phyloP scores from a whole-genome alignment of 1,284 basidiomycete genomes.

The Tylopilus sp. region DNA sequence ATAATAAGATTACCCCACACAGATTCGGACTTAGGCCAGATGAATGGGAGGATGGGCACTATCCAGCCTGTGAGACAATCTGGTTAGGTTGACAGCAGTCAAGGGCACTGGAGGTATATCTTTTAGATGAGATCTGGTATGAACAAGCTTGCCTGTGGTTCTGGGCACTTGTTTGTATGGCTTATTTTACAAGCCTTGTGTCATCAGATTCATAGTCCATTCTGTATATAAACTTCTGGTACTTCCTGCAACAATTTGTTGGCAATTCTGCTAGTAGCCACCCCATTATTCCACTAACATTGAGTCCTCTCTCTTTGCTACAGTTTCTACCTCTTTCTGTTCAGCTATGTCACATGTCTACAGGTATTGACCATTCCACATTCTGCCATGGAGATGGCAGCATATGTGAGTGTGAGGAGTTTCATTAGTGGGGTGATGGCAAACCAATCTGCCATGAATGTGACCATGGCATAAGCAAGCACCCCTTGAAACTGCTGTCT shows the following conservation, averaged over 20 bases:
- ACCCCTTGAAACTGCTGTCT: no score
- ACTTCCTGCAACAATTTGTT: no score
- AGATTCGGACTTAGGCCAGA: background rate
- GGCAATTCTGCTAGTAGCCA: no score
- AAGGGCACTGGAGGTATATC: background rate
- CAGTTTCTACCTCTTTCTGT: no score
- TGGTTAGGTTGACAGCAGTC: background rate
- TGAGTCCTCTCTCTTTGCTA: no score
- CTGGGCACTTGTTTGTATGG: background rate
- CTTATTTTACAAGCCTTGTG: background rate
- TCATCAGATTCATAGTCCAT: no score
- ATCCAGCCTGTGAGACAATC: background rate
- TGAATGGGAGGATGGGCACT: background rate
- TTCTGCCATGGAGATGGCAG: background rate
- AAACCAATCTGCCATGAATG: background rate
- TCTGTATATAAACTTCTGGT: background rate
- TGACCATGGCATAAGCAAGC: no score
- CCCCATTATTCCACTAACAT: no score
- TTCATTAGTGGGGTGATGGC: no score
- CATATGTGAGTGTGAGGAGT: conserved; percentile 11
- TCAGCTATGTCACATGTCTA: no score
- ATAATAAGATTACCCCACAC: background rate
- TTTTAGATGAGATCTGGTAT: background rate
- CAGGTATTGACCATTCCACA: background rate
- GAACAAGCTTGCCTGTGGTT: background rate